A percentile compares a stretch with the other conserved stretches of the same genome.
Evolutionary conservation across 2,329 filamentous ascomycete genomes (phyloP).

Genomic region (Trichophyton rubrum): DNA sequence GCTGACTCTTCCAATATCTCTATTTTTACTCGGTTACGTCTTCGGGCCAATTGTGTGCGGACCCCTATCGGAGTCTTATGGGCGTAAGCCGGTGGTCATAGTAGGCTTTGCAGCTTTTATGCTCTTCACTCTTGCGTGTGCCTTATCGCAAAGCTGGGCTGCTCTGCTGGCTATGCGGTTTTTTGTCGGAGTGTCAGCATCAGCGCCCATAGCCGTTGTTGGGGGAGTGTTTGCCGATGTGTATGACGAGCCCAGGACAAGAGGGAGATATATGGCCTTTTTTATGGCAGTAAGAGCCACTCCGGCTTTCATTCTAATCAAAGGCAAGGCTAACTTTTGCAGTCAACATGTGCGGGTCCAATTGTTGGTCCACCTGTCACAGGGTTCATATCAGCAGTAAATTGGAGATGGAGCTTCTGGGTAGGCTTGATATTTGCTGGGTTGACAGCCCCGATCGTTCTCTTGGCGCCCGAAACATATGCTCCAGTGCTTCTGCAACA

Average conservation of each 20-base stretch:
- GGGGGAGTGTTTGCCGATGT: slow-evolving; percentile 39
- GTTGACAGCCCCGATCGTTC: slow-evolving; percentile 42
- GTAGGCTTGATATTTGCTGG: slow-evolving; percentile 55
- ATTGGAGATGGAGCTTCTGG: slow-evolving; percentile 42
- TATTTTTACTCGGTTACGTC: slow-evolving; percentile 32
- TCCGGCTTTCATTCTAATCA: neutral
- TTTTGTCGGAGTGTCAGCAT: slow-evolving; percentile 33
- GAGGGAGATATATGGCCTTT: slow-evolving; percentile 30
- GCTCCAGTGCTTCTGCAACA: slow-evolving; percentile 47
- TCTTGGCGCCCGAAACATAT: slow-evolving; percentile 54
- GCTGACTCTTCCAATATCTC: slow-evolving; percentile 29
- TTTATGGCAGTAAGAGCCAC: slow-evolving; percentile 29
- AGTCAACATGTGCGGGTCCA: slow-evolving; percentile 32
- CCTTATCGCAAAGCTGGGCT: slow-evolving; percentile 31
- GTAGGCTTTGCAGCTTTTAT: slow-evolving; percentile 38
- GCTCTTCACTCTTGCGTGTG: slow-evolving; percentile 34
- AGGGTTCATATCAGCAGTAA: slow-evolving; percentile 32
- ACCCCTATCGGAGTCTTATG: slow-evolving; percentile 33
- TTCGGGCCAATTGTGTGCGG: slow-evolving; percentile 34
- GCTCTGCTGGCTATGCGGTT: slow-evolving; percentile 36
- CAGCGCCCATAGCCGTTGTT: slow-evolving; percentile 34
- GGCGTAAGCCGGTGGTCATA: slow-evolving; percentile 35
- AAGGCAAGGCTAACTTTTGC: neutral
- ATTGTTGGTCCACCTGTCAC: slow-evolving; percentile 34
- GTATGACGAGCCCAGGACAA: slow-evolving; percentile 32